Evolutionary conservation across 768 basidiomycete species (phyloP).

Genomic region (Kwoniella sp.): DNA sequence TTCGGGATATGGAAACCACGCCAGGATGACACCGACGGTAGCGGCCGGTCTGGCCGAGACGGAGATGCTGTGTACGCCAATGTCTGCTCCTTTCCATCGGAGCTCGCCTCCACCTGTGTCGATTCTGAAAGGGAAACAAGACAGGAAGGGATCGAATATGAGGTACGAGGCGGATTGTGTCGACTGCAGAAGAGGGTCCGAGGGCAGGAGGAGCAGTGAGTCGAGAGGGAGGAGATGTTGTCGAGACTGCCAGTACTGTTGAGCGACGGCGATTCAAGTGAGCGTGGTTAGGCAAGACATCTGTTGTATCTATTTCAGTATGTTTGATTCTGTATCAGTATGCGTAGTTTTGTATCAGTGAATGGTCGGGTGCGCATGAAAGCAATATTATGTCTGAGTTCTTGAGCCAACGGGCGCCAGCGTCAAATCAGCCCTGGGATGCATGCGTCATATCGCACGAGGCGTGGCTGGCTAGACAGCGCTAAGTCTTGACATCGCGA

Average conservation of each 20-base stretch:
- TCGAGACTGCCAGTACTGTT: background rate
- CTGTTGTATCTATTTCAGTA: background rate
- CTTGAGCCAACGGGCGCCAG: too few species aligned
- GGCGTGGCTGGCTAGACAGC: too few species aligned
- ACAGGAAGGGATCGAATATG: background rate
- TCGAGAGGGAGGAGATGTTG: background rate
- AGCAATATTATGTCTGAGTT: too few species aligned
- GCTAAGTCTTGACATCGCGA: too few species aligned
- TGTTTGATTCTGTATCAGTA: background rate
- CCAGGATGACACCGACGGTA: conserved; percentile 26
- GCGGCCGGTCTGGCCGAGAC: background rate
- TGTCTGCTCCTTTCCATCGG: background rate
- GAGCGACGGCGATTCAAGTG: too few species aligned
- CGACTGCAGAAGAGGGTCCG: background rate
- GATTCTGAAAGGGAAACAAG: background rate
- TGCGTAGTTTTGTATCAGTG: too few species aligned
- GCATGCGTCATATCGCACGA: too few species aligned
- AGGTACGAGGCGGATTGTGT: conserved; percentile 5
- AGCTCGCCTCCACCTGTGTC: conserved; percentile 5
- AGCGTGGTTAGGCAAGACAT: too few species aligned
- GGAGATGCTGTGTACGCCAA: background rate
- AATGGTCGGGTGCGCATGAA: too few species aligned
- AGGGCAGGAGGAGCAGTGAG: background rate
- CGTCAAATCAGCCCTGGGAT: too few species aligned
- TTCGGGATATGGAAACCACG: conserved; percentile 30